Evolutionary conservation across 495 filamentous ascomycete species (phyloP).

Genomic region (Penicillium manginii): DNA sequence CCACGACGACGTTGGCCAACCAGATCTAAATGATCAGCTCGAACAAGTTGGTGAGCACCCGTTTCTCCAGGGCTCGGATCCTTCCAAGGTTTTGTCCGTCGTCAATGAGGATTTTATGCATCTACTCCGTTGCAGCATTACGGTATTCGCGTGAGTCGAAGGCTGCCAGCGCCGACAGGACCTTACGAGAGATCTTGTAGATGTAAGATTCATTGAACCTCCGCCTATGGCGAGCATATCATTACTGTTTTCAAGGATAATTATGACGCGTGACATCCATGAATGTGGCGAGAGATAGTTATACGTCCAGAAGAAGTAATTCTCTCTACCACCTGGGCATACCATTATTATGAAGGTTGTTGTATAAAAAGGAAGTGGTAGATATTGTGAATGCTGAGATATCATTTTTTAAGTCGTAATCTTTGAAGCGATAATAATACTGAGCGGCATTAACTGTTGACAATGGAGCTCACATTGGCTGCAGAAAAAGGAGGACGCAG

Average conservation of each 20-base stretch:
- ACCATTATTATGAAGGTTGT: no score
- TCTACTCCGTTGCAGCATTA: not conserved
- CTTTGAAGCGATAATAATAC: no score
- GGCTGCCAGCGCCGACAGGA: not conserved
- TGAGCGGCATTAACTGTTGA: no score
- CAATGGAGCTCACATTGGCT: no score
- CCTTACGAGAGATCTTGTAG: not conserved
- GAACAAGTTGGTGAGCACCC: not conserved
- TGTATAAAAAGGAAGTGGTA: no score
- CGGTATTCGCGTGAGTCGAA: conserved; percentile 1
- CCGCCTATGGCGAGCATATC: not conserved
- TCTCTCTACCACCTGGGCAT: no score
- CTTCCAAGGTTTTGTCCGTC: not conserved
- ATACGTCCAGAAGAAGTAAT: no score
- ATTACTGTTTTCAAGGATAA: not conserved
- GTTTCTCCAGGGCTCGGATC: not conserved
- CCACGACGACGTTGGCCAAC: no score
- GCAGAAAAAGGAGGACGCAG: no score
- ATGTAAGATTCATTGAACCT: not conserved
- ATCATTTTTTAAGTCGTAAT: no score
- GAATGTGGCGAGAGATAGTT: no score
- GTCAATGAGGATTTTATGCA: not conserved
- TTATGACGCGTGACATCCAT: not conserved
- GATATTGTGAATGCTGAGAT: no score
- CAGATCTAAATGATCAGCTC: not conserved